Percentiles rank a stretch among this genome's conserved stretches.
Evolutionary conservation across 1,284 basidiomycete species (phyloP).

Genomic region (Lignosus rhinocerotis): DNA sequence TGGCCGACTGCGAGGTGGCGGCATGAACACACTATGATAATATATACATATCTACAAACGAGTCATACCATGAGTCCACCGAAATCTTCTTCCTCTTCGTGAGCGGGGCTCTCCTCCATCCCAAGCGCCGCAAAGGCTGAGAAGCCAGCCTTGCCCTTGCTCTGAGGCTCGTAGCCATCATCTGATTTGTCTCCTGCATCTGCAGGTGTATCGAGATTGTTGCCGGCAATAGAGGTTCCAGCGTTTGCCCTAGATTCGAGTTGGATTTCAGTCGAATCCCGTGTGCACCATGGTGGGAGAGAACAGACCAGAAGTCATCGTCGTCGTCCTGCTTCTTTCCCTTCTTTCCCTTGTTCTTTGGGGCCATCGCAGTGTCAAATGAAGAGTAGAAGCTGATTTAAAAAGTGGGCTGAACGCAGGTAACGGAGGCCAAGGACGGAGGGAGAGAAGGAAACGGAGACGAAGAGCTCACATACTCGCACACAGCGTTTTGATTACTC

Average conservation of each 20-base stretch:
- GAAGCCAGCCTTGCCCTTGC: conserved; percentile 39
- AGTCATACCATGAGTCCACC: conserved; percentile 82
- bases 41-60: conserved; percentile 5
- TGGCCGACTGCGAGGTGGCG: conserved; percentile 29
- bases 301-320: conserved; percentile 74
- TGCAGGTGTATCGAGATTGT: conserved; percentile 35
- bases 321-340: conserved; percentile 80
- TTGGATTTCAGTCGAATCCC: not conserved
- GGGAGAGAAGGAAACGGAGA: not conserved
- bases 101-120: conserved; percentile 48
- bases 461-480: not conserved
- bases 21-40: not conserved
- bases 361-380: conserved; percentile 61
- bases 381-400: too few species aligned
- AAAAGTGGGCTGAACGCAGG: not conserved
- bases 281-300: not conserved
- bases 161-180: conserved; percentile 36
- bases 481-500: too few species aligned
- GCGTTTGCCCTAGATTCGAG: conserved; percentile 59
- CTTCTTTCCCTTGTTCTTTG: conserved; percentile 89
- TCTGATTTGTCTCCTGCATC: conserved; percentile 43
- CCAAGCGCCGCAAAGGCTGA: conserved; percentile 56
- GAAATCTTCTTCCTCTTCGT: conserved; percentile 71
- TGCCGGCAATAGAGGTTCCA: conserved; percentile 57
- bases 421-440: not conserved